Evolutionary conservation across 2,329 filamentous ascomycete species (phyloP), one percentile per base, ranked within the genome.

Genomic region (Verticillium klebahnii): DNA sequence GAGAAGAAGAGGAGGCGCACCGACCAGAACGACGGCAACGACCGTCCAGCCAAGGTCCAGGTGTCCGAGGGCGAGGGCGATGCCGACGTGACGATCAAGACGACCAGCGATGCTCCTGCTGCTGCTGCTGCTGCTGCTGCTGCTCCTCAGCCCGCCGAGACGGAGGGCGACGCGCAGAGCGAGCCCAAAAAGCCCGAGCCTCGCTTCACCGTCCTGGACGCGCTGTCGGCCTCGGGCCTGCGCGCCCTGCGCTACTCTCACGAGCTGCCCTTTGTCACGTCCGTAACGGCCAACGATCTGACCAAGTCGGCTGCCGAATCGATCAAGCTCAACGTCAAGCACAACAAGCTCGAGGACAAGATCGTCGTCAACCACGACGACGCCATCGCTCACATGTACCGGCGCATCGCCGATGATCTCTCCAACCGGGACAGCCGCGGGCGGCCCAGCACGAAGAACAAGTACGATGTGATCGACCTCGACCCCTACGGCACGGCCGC

Each of bases 401-500:
- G 84, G 64, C 78, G 86, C 60, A 80, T 90, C 56, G 84, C 86
- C 7, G 75, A 82, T 40, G 81, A 83, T 60, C 72, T 83, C 39
- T 74, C 82, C 55, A 71, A 77, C 60, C 67, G 74, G 55, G 74
- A 79, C 63, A 70, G 77, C 62, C 68, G 71, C 25, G 73, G 78
- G 63, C 75, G 75, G 58, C 73, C 76, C 1, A 69, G 72, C 56
- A 77, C 73, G 58, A 72, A 75, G 36, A 77, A 78, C 65, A 82
- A 87, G 70, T 99, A 96, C 73, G 92, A 98, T 74, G 93, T 97
- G 25, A 95, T 99, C 66, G 95, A 99, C 73, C 84, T 99, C 34
- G 95, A 99, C 73, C 95, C 95, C 0, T 99, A 99, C 70, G 95
- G 95, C 52, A 96, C 92, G 0, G 95, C 94, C 1, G 92, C 91